Conservation (phyloP, 257 asterid species). For the Leptodermis oblonga region DNA sequence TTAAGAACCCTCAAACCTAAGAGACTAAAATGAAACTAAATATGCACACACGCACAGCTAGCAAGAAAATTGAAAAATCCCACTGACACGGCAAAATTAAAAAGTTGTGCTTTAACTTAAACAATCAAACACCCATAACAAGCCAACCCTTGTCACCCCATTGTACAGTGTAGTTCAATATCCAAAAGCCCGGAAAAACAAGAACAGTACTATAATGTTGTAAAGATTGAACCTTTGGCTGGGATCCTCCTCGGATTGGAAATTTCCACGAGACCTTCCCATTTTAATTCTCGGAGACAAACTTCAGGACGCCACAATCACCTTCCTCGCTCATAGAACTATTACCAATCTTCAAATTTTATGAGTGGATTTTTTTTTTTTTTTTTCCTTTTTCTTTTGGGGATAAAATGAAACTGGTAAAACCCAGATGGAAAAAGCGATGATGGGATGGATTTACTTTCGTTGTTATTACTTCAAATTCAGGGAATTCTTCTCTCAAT, state of each 20-base stretch:
- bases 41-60: not conserved
- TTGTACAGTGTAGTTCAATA: not conserved
- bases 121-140: not conserved
- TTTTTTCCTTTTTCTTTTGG: not conserved
- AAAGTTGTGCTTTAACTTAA: slow-evolving; percentile 15
- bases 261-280: slow-evolving; percentile 92
- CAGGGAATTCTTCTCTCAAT: not conserved
- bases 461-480: not conserved
- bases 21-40: not conserved
- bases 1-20: not conserved
- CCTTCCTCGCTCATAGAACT: not conserved
- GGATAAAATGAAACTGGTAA: not conserved
- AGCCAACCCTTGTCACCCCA: not conserved
- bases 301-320: not conserved
- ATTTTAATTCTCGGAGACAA: slow-evolving; percentile 33
- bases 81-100: not conserved
- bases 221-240: slow-evolving; percentile 56
- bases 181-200: not conserved
- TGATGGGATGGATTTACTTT: no score
- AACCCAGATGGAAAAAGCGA: slow-evolving; percentile 13
- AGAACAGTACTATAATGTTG: not conserved
- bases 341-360: not conserved
- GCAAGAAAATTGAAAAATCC: not conserved
- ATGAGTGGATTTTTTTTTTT: not conserved
- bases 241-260: slow-evolving; percentile 77